Percentiles rank a stretch among this genome's conserved stretches.
These are phyloP conservation scores for Lagenaria siceraria DNA, from an alignment of 306 rosid species.

Conservation along the genomic window DNA sequence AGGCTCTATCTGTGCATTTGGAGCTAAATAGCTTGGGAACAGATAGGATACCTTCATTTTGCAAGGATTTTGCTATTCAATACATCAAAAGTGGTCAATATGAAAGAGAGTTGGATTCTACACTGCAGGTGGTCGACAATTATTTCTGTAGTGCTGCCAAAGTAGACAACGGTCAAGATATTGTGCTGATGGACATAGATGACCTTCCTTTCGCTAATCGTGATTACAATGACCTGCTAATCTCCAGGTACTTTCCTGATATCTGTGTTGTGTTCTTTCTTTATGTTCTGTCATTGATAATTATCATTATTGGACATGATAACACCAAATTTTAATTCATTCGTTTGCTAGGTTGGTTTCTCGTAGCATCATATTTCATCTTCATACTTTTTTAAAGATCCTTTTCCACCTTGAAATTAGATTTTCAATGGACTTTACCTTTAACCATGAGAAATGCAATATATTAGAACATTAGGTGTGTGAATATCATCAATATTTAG, in stretches of 20 bases:
- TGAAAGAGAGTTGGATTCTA: constrained; percentile 50
- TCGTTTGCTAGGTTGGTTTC: neutral
- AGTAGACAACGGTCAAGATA: constrained; percentile 31
- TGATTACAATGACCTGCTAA: constrained; percentile 6
- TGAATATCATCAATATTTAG: neutral
- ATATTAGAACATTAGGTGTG: neutral
- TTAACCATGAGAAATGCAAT: neutral
- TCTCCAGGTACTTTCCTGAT: constrained; percentile 24
- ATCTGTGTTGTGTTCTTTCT: neutral
- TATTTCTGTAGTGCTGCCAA: constrained; percentile 30
- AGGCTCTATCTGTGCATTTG: constrained; percentile 33
- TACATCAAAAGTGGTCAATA: constrained; percentile 61
- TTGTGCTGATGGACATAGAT: constrained; percentile 61
- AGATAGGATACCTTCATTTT: constrained; percentile 34
- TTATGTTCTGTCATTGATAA: neutral
- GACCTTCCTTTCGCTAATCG: constrained; percentile 31
- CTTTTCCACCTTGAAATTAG: neutral
- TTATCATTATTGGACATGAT: neutral
- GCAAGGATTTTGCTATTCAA: constrained; percentile 30
- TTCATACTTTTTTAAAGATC: neutral
- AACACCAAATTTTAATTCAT: neutral
- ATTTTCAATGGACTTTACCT: neutral
- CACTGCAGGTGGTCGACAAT: constrained; percentile 29
- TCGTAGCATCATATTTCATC: neutral
- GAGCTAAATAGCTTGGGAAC: constrained; percentile 55